A percentile compares a stretch with the other conserved stretches of the same genome.
Evolutionary conservation across 192 early-diverging fungal genomes (phyloP).

Genomic region (Coemansia sp.): DNA sequence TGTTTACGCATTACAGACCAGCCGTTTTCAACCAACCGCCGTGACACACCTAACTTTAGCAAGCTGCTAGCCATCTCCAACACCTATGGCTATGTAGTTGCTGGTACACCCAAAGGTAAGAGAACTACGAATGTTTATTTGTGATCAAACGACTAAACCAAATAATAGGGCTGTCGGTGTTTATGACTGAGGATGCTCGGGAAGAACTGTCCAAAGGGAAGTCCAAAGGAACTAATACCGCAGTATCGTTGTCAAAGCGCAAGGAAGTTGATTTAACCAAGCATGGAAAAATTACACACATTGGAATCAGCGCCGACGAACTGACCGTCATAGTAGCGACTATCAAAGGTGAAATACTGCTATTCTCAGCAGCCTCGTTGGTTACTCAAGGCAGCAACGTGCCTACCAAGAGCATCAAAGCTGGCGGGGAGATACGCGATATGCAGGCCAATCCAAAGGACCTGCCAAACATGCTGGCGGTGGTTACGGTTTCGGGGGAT

Average conservation of each 20-base stretch:
- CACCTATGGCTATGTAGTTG: constrained; percentile 67
- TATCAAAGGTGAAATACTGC: constrained; percentile 9
- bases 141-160: background rate
- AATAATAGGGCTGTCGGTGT: constrained; percentile 19
- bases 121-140: no score
- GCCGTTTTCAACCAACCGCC: constrained; percentile 27
- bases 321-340: constrained; percentile 33
- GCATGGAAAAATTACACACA: constrained; percentile 44
- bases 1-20: constrained; percentile 37
- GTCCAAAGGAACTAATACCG: constrained; percentile 40
- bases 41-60: constrained; percentile 51
- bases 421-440: constrained; percentile 58
- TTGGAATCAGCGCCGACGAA: constrained; percentile 26
- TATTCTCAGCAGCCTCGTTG: constrained; percentile 23
- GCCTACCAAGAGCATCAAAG: constrained; percentile 39
- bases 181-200: constrained; percentile 40
- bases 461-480: constrained; percentile 51
- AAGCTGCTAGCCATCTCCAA: constrained; percentile 62
- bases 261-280: constrained; percentile 30
- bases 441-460: constrained; percentile 62
- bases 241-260: constrained; percentile 22
- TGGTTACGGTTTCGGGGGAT: constrained; percentile 50
- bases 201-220: constrained; percentile 25
- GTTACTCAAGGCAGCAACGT: constrained; percentile 23
- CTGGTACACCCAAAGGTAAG: constrained; percentile 59